These are phyloP conservation scores for Phragmites australis DNA, from an alignment of 176 grass and related monocot genomes.

Conservation along the genomic window DNA sequence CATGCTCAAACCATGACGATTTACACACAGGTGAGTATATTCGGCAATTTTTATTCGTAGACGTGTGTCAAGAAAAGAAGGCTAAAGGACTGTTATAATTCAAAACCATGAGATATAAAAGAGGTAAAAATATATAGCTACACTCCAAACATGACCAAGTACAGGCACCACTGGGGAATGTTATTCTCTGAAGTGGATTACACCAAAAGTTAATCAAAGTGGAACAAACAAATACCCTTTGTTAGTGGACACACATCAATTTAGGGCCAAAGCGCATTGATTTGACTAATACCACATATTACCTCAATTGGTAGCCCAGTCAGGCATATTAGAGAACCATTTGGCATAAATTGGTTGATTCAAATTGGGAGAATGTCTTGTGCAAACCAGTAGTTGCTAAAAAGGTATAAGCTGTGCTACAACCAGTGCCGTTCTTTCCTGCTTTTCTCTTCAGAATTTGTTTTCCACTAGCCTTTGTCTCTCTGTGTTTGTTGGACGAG, in stretches of 20 bases:
- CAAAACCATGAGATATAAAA: no score
- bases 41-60: no score
- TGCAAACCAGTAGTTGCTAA: not conserved
- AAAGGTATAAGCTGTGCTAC: not conserved
- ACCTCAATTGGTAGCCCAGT: not conserved
- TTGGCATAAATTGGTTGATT: constrained; percentile 18
- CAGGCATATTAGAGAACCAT: not conserved
- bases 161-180: not conserved
- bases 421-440: constrained; percentile 9
- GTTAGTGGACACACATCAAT: constrained; percentile 25
- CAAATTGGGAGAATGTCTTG: not conserved
- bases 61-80: no score
- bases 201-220: not conserved
- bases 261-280: not conserved
- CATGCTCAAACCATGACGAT: no score
- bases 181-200: not conserved
- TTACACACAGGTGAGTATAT: no score
- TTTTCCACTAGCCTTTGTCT: constrained; percentile 14
- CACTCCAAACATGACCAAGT: not conserved
- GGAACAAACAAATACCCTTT: not conserved
- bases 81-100: no score
- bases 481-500: not conserved
- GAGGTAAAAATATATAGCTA: not conserved
- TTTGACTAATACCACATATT: constrained; percentile 10
- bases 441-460: not conserved